Evolutionary conservation across 495 filamentous ascomycete species (phyloP).

Genomic region (Jackrogersella multiformis): DNA sequence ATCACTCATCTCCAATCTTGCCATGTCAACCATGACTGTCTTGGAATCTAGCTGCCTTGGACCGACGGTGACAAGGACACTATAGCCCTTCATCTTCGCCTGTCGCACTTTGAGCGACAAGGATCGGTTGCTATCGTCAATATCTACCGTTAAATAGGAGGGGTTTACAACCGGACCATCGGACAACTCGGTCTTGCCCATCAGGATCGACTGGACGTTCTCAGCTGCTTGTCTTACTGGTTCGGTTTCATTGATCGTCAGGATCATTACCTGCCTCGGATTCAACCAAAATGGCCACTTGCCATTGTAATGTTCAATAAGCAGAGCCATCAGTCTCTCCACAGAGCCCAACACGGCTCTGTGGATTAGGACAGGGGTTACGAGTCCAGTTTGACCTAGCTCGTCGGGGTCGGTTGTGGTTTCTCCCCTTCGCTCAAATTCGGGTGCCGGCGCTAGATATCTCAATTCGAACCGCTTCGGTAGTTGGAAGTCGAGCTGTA

Average conservation of each 20-base stretch:
- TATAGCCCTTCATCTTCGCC: slow-evolving; percentile 78
- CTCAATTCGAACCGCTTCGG: slow-evolving; percentile 82
- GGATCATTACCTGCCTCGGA: slow-evolving; percentile 79
- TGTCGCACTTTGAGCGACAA: slow-evolving; percentile 74
- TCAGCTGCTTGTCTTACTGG: slow-evolving; percentile 67
- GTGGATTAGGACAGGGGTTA: slow-evolving; percentile 85
- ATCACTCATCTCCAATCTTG: slow-evolving; percentile 26
- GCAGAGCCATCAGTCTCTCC: slow-evolving; percentile 84
- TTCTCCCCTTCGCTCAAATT: slow-evolving; percentile 66
- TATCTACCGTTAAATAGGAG: slow-evolving; percentile 72
- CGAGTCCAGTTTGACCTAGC: slow-evolving; percentile 60
- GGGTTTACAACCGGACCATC: slow-evolving; percentile 51
- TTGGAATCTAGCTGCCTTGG: slow-evolving; percentile 56
- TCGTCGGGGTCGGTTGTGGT: slow-evolving; percentile 53
- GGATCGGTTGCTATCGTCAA: slow-evolving; percentile 70
- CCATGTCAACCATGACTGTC: slow-evolving; percentile 49
- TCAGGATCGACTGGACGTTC: slow-evolving; percentile 55
- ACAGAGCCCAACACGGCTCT: slow-evolving; percentile 87
- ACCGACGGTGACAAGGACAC: slow-evolving; percentile 78
- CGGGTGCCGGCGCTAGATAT: slow-evolving; percentile 81
- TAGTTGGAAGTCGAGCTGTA: slow-evolving; percentile 94
- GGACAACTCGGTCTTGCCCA: slow-evolving; percentile 51
- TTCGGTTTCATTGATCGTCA: slow-evolving; percentile 75
- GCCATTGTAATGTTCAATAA: slow-evolving; percentile 86
- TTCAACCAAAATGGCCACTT: slow-evolving; percentile 93